These are phyloP conservation scores for Dactylonectria estremocensis DNA, from an alignment of 2,329 filamentous ascomycete species.

Conservation along the genomic window DNA sequence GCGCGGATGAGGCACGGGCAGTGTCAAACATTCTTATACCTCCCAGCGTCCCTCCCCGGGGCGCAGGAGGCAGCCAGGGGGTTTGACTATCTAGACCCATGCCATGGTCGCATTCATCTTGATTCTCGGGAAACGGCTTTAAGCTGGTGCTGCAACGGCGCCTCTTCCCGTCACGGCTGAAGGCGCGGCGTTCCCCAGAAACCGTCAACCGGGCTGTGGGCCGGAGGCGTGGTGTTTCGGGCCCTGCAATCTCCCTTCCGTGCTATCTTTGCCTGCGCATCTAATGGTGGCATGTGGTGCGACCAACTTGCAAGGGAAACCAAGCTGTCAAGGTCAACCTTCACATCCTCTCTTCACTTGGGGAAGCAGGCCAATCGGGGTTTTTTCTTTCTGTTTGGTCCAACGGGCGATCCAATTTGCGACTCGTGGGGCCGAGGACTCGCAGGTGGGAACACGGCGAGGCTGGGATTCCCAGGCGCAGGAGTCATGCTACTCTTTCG, in stretches of 20 bases:
- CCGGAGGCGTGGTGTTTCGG: conserved; percentile 10
- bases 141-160: neutral
- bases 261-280: conserved; percentile 1
- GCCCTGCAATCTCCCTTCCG: conserved; percentile 27
- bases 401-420: conserved; percentile 6
- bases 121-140: conserved; percentile 1
- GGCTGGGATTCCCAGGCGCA: conserved; percentile 6
- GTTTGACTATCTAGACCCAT: conserved; percentile 7
- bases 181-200: conserved; percentile 24
- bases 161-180: conserved; percentile 5
- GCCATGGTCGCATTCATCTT: conserved; percentile 13
- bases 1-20: conserved; percentile 18
- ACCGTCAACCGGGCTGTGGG: conserved; percentile 12
- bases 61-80: conserved; percentile 7
- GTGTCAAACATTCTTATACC: conserved; percentile 32
- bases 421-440: neutral
- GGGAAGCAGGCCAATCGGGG: conserved; percentile 23
- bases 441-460: neutral
- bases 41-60: neutral
- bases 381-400: neutral
- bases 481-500: conserved; percentile 25
- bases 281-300: conserved; percentile 12
- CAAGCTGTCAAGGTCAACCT: neutral
- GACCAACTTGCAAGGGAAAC: neutral
- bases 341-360: neutral